Conservation (phyloP, 1,139 yeast species). For the Saccharomyces hybrid region DNA sequence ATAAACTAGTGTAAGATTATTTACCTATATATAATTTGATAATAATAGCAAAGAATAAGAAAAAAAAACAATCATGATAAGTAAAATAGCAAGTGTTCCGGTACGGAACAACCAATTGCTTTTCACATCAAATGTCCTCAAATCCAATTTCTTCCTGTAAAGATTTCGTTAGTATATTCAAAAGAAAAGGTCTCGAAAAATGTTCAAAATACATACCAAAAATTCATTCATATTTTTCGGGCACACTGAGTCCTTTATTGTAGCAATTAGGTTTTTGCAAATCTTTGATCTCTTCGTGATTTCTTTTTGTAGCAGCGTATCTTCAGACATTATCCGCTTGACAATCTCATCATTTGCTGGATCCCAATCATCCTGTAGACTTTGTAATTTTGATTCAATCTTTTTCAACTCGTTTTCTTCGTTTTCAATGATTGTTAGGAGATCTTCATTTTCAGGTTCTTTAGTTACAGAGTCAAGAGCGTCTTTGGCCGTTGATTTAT, state of each 20-base stretch:
- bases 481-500: constrained; percentile 9
- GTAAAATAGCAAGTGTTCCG: neutral
- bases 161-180: constrained; percentile 3
- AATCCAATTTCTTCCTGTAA: constrained; percentile 20
- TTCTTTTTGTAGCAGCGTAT: constrained; percentile 14
- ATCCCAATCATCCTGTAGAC: constrained; percentile 13
- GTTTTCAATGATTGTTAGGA: constrained; percentile 9
- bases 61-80: neutral
- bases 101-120: neutral
- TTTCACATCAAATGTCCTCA: constrained; percentile 7
- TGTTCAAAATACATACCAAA: constrained; percentile 14
- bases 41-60: neutral
- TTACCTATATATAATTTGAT: neutral
- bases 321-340: constrained; percentile 8
- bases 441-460: constrained; percentile 18
- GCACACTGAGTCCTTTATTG: constrained; percentile 20
- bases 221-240: constrained; percentile 21
- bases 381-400: constrained; percentile 7
- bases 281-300: constrained; percentile 11
- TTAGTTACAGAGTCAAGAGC: constrained; percentile 10
- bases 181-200: neutral
- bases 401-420: constrained; percentile 7
- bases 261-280: constrained; percentile 11
- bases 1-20: neutral
- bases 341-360: constrained; percentile 13